Conservation (phyloP, 371 early-diverging fungal species). For the Lichtheimia ornata region DNA sequence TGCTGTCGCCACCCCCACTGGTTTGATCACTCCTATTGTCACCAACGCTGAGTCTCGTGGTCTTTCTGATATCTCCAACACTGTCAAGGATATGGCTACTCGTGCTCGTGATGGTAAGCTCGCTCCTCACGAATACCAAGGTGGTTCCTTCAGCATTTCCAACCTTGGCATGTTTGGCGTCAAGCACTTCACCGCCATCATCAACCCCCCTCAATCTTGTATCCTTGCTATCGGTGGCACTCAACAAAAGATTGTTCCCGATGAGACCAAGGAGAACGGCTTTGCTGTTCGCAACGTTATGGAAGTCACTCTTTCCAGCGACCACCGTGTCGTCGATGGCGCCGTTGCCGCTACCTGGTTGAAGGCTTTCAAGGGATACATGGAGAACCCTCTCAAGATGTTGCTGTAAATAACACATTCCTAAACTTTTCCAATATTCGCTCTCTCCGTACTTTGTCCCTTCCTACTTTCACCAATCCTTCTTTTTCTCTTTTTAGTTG, state of each 20-base stretch:
- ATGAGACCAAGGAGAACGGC: constrained; percentile 59
- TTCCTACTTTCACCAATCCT: no score
- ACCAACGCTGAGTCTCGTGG: constrained; percentile 84
- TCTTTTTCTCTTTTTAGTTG: no score
- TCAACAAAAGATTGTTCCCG: constrained; percentile 82
- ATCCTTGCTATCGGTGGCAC: constrained; percentile 94
- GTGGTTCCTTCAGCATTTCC: constrained; percentile 96
- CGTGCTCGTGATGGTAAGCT: constrained; percentile 91
- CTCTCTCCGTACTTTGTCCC: background rate
- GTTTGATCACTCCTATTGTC: constrained; percentile 97
- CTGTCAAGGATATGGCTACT: constrained; percentile 84
- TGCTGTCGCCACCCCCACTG: constrained; percentile 93
- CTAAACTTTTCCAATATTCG: background rate
- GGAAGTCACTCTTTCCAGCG: constrained; percentile 91
- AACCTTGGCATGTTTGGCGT: constrained; percentile 98
- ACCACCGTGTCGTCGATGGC: constrained; percentile 97
- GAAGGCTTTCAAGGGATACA: constrained; percentile 86
- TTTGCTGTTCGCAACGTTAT: constrained; percentile 73
- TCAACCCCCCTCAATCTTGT: constrained; percentile 96
- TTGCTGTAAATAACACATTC: constrained; percentile 70
- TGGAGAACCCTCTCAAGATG: constrained; percentile 96
- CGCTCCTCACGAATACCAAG: constrained; percentile 94
- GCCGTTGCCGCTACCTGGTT: constrained; percentile 95
- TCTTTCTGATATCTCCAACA: constrained; percentile 80
- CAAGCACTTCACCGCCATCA: constrained; percentile 94